Percentiles rank a stretch among this genome's conserved stretches.
Evolutionary conservation across 2,329 filamentous ascomycete species (phyloP).

Genomic region (Paraphaeosphaeria minitans): DNA sequence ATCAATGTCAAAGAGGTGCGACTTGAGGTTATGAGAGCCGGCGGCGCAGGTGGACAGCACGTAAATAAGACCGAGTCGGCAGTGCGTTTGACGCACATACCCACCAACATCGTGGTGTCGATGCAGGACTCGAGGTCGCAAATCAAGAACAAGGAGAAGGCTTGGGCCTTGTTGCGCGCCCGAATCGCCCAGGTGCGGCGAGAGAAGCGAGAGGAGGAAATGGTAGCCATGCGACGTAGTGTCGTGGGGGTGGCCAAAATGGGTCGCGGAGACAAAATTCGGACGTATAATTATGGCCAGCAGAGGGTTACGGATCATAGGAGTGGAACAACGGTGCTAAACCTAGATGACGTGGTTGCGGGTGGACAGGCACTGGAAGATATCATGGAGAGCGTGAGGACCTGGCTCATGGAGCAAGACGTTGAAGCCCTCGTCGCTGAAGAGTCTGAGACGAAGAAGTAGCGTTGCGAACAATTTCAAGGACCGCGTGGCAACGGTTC

Average conservation of each 20-base stretch:
- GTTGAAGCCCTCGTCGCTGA: constrained; percentile 68
- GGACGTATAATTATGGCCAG: constrained; percentile 83
- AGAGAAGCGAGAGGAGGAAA: constrained; percentile 82
- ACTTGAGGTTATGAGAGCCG: constrained; percentile 86
- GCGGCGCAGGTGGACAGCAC: constrained; percentile 93
- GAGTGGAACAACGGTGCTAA: constrained; percentile 77
- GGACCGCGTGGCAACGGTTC: background rate
- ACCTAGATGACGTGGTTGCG: constrained; percentile 77
- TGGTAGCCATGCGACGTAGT: constrained; percentile 73
- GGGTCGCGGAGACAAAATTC: constrained; percentile 89
- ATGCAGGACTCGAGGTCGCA: constrained; percentile 95
- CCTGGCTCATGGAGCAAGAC: constrained; percentile 77
- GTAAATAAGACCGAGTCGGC: constrained; percentile 99
- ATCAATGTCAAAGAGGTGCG: constrained; percentile 82
- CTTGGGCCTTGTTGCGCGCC: constrained; percentile 83
- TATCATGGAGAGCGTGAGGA: constrained; percentile 77
- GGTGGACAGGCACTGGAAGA: constrained; percentile 74
- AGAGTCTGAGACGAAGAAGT: constrained; percentile 31
- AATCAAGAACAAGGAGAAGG: constrained; percentile 82
- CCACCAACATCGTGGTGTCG: constrained; percentile 82
- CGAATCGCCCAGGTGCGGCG: constrained; percentile 79
- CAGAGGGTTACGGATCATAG: constrained; percentile 89
- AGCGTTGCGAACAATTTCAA: constrained; percentile 7
- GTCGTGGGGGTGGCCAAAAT: constrained; percentile 80
- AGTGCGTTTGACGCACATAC: constrained; percentile 87